These are phyloP conservation scores for Camelina hispida DNA, from an alignment of 345 rosid genomes.

Conservation along the genomic window DNA sequence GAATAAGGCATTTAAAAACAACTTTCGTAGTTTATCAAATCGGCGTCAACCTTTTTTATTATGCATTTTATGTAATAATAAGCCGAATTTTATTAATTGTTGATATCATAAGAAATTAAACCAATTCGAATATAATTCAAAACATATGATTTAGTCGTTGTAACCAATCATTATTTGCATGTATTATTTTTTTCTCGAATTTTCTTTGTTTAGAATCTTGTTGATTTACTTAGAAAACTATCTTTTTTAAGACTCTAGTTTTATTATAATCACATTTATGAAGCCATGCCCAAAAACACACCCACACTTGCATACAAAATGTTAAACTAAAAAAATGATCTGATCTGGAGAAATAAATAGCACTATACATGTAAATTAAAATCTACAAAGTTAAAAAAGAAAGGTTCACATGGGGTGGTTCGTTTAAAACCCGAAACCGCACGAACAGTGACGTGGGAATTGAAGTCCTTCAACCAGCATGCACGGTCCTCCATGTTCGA, in stretches of 20 bases:
- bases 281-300: background rate
- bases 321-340: background rate
- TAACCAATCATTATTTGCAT: constrained; percentile 36
- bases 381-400: background rate
- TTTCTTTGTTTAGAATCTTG: background rate
- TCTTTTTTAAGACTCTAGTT: background rate
- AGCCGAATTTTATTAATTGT: constrained; percentile 33
- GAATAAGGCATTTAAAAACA: background rate
- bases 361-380: background rate
- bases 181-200: background rate
- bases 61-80: constrained; percentile 12
- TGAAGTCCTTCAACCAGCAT: constrained; percentile 24
- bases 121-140: background rate
- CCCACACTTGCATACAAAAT: background rate
- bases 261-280: background rate
- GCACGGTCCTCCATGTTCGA: constrained; percentile 34
- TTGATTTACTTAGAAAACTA: constrained; percentile 11
- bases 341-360: background rate
- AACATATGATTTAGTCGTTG: constrained; percentile 32
- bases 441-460: constrained; percentile 31
- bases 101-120: constrained; percentile 17
- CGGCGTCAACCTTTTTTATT: constrained; percentile 38
- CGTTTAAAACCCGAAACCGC: constrained; percentile 31
- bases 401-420: constrained; percentile 25
- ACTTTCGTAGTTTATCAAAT: constrained; percentile 18